These are phyloP conservation scores for Turritis glabra DNA, from an alignment of 345 rosid species.

Conservation along the genomic window DNA sequence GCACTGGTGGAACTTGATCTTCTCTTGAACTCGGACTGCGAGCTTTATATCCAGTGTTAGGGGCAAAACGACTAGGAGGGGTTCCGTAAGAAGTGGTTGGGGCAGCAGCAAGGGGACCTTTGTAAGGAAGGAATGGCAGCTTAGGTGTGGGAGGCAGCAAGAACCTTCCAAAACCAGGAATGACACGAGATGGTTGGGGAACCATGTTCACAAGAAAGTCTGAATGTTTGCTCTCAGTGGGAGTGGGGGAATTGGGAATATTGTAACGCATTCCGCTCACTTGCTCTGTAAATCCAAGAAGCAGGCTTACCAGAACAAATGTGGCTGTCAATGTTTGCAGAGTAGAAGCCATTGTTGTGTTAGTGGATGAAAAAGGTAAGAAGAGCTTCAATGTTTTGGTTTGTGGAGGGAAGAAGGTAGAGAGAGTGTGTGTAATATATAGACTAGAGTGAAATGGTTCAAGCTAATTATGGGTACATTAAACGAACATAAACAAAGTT, in stretches of 20 bases:
- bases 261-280: conserved; percentile 45
- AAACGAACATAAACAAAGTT: conserved; percentile 3
- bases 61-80: conserved; percentile 44
- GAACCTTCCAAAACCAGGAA: conserved; percentile 61
- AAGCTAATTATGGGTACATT: conserved; percentile 33
- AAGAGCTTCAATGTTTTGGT: conserved; percentile 5
- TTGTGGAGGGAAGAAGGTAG: conserved; percentile 13
- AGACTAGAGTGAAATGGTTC: conserved; percentile 1
- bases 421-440: not conserved
- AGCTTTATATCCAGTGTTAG: conserved; percentile 59
- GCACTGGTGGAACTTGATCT: conserved; percentile 35
- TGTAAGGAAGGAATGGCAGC: conserved; percentile 25
- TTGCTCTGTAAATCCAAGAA: conserved; percentile 35
- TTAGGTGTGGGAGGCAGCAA: conserved; percentile 45
- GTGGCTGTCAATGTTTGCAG: not conserved
- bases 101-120: conserved; percentile 8
- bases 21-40: conserved; percentile 42
- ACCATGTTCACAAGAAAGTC: conserved; percentile 35
- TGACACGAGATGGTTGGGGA: conserved; percentile 40
- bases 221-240: conserved; percentile 50
- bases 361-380: not conserved
- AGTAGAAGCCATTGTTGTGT: conserved; percentile 10
- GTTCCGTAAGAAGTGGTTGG: not conserved
- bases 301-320: conserved; percentile 17
- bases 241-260: conserved; percentile 29